A percentile compares a stretch with the other conserved stretches of the same genome.
phyloP scores from a whole-genome alignment of 805 yeast species.

The Myxozyma neglecta region DNA sequence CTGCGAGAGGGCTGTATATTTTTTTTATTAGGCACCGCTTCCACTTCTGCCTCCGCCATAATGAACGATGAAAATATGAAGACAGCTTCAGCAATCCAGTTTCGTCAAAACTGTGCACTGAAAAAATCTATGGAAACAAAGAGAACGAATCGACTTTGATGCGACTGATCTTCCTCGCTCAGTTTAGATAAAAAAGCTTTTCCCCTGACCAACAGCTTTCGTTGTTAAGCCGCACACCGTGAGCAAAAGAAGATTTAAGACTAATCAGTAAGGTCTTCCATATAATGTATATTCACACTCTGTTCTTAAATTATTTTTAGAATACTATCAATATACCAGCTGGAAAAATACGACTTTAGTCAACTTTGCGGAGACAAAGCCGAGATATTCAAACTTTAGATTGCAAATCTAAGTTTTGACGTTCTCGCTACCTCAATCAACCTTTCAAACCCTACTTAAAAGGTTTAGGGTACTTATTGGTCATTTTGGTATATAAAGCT shows the following conservation, averaged over 20 bases:
- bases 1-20: not conserved
- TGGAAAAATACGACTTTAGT: no score
- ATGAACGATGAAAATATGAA: not conserved
- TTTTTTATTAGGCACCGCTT: not conserved
- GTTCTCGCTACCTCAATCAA: no score
- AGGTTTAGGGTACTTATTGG: not conserved
- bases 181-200: not conserved
- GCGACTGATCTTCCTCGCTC: not conserved
- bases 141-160: not conserved
- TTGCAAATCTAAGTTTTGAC: no score
- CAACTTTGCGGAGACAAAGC: no score
- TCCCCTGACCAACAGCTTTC: not conserved
- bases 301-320: no score
- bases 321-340: no score
- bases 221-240: not conserved
- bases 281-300: no score
- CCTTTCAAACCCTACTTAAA: not conserved
- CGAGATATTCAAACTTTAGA: no score
- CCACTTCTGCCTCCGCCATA: conserved; percentile 6
- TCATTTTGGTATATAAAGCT: not conserved
- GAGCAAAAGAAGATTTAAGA: not conserved
- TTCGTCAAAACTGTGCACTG: not conserved
- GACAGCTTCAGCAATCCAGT: not conserved
- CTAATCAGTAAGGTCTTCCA: no score
- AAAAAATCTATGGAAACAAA: not conserved